Evolutionary conservation across 2,329 filamentous ascomycete genomes (phyloP).

Genomic region (Alternaria sp.): DNA sequence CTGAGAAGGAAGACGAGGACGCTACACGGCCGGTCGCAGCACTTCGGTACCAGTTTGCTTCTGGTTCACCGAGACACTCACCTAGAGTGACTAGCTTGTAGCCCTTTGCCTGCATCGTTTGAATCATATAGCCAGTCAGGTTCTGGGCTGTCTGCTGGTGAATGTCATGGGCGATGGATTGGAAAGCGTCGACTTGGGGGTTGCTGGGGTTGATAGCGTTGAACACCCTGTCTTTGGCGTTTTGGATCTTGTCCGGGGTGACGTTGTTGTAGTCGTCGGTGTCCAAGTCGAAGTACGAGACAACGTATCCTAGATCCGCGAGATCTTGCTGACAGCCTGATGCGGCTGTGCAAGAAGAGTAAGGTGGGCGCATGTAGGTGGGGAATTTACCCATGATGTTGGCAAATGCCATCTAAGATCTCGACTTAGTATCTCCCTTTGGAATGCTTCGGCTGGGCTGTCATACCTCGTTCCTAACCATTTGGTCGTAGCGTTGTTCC

Average conservation of each 20-base stretch:
- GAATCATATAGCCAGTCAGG: slow-evolving; percentile 55
- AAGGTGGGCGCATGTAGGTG: slow-evolving; percentile 63
- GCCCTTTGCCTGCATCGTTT: slow-evolving; percentile 45
- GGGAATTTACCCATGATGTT: slow-evolving; percentile 65
- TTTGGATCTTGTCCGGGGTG: slow-evolving; percentile 41
- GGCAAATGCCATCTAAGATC: slow-evolving; percentile 56
- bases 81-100: slow-evolving; percentile 57
- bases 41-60: slow-evolving; percentile 58
- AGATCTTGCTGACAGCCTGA: slow-evolving; percentile 50
- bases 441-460: accelerated
- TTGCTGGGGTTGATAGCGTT: slow-evolving; percentile 50
- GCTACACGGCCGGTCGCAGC: slow-evolving; percentile 19
- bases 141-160: slow-evolving; percentile 55
- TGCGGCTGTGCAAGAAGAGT: slow-evolving; percentile 55
- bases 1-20: slow-evolving; percentile 14
- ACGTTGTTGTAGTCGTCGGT: slow-evolving; percentile 56
- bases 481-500: slow-evolving; percentile 57
- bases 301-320: slow-evolving; percentile 63
- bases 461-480: slow-evolving; percentile 58
- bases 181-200: slow-evolving; percentile 46
- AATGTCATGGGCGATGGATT: slow-evolving; percentile 63
- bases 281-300: slow-evolving; percentile 69
- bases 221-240: slow-evolving; percentile 52
- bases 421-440: background rate
- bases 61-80: slow-evolving; percentile 56